Conservation (phyloP, 176 grass and related monocot species). For the Poa pratensis region DNA sequence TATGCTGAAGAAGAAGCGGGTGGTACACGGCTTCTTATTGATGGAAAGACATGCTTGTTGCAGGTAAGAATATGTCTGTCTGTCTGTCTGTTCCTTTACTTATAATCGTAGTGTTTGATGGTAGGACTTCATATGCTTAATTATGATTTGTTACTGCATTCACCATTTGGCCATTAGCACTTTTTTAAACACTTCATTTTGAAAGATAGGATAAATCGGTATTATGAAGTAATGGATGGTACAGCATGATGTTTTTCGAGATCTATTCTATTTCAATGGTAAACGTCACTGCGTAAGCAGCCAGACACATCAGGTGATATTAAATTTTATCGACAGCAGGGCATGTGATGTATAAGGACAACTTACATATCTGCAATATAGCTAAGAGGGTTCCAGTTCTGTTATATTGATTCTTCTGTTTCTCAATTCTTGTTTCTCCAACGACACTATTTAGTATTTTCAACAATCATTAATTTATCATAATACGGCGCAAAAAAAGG, state of each 20-base stretch:
- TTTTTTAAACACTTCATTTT: conserved; percentile 17
- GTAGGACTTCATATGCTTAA: not conserved
- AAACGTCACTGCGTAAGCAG: not conserved
- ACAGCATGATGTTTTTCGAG: not conserved
- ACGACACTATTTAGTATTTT: not conserved
- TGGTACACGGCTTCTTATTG: conserved; percentile 92
- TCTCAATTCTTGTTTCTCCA: not conserved
- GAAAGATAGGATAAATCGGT: conserved; percentile 23
- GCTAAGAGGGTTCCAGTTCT: not conserved
- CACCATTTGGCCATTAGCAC: not conserved
- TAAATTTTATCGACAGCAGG: not conserved
- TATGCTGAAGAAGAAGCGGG: conserved; percentile 96
- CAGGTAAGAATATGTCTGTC: conserved; percentile 54
- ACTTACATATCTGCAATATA: not conserved
- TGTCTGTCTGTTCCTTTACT: not conserved
- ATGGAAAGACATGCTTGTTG: conserved; percentile 93
- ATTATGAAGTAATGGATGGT: conserved; percentile 8
- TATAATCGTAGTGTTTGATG: conserved; percentile 7
- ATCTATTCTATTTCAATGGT: not conserved
- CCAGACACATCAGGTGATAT: not conserved
- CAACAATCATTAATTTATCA: conserved; percentile 19
- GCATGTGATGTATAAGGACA: conserved; percentile 5
- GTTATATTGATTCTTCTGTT: not conserved
- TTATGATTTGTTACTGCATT: conserved; percentile 16
- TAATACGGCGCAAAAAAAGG: not conserved